A percentile compares a stretch with the other conserved stretches of the same genome.
Conservation (phyloP, 129 eudicot genomes). For the Ambrosia artemisiifolia region DNA sequence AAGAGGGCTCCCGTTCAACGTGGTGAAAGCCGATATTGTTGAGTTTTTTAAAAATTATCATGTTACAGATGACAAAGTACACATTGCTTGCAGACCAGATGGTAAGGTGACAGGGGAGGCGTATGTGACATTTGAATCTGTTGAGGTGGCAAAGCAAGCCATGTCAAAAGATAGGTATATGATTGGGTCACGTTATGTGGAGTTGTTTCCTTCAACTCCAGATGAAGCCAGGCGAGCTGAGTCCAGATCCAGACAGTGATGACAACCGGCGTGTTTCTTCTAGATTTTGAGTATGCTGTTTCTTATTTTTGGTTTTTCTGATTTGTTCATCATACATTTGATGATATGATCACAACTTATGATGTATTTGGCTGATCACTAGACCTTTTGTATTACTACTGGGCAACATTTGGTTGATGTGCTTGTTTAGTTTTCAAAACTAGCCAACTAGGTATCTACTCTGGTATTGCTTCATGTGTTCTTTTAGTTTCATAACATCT, state of each 20-base stretch:
- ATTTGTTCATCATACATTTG: conserved; percentile 8
- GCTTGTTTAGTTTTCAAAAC: conserved; percentile 8
- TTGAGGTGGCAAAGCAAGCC: conserved; percentile 76
- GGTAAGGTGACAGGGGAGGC: conserved; percentile 98
- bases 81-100: conserved; percentile 78
- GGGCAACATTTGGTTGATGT: conserved; percentile 15
- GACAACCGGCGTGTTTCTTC: not conserved
- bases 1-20: conserved; percentile 86
- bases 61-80: conserved; percentile 56
- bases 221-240: conserved; percentile 88
- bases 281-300: conserved; percentile 9
- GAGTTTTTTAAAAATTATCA: conserved; percentile 64
- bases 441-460: not conserved
- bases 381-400: not conserved
- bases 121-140: conserved; percentile 68
- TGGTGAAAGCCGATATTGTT: conserved; percentile 55
- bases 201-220: conserved; percentile 81
- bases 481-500: not conserved
- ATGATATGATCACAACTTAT: conserved; percentile 17
- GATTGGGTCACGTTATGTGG: conserved; percentile 85
- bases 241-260: conserved; percentile 67
- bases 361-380: conserved; percentile 15
- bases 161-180: conserved; percentile 79
- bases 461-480: not conserved
- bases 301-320: not conserved